Evolutionary conservation across 2,329 filamentous ascomycete genomes (phyloP).

Genomic region (Sporothrix phasma): DNA sequence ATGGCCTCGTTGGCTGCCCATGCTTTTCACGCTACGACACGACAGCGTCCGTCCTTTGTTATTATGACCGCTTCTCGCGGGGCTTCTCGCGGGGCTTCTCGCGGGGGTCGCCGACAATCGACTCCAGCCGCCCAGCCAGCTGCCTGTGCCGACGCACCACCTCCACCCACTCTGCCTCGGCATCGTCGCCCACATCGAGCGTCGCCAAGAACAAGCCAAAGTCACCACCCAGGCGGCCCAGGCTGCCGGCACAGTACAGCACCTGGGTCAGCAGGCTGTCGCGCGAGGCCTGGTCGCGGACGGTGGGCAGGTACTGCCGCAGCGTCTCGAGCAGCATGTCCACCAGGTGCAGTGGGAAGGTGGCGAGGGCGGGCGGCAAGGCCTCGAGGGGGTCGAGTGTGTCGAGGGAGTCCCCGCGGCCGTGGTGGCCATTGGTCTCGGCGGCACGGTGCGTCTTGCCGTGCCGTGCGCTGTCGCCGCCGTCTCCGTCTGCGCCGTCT

Average conservation of each 20-base stretch:
- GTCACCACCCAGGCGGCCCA: slow-evolving; percentile 82
- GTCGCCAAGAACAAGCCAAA: slow-evolving; percentile 80
- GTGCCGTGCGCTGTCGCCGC: neutral
- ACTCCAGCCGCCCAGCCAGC: slow-evolving; percentile 68
- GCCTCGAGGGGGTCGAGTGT: slow-evolving; percentile 39
- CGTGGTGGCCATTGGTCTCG: neutral
- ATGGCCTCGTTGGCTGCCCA: neutral
- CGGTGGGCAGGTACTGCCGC: slow-evolving; percentile 65
- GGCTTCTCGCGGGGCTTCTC: too few relatives aligned
- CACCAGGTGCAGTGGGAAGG: slow-evolving; percentile 76
- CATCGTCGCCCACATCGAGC: slow-evolving; percentile 35
- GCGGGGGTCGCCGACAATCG: slow-evolving; percentile 49
- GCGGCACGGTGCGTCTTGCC: neutral
- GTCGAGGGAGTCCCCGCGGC: neutral
- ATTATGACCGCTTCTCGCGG: slow-evolving; percentile 19
- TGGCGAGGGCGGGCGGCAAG: slow-evolving; percentile 66
- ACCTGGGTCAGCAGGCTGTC: slow-evolving; percentile 90
- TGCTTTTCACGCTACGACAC: neutral
- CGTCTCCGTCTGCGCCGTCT: neutral
- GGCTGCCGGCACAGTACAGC: slow-evolving; percentile 81
- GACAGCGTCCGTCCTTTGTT: neutral
- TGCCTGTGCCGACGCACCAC: slow-evolving; percentile 81
- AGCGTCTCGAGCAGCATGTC: slow-evolving; percentile 71
- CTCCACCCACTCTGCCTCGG: slow-evolving; percentile 69
- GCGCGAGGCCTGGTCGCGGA: slow-evolving; percentile 67